A percentile compares a stretch with the other conserved stretches of the same genome.
phyloP scores from a whole-genome alignment of 805 yeast species.

The Kazachstania psychrophila region DNA sequence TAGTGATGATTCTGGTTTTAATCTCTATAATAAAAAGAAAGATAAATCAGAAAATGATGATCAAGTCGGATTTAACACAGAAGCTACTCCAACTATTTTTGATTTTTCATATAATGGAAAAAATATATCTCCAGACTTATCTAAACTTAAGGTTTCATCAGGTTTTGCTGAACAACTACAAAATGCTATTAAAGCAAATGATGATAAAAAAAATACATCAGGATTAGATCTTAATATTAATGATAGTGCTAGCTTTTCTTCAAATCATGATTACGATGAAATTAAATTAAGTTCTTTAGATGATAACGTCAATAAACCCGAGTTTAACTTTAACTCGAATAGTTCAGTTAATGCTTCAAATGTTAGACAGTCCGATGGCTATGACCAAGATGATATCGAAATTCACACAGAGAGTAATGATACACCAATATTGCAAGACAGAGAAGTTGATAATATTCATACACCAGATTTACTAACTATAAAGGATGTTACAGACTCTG shows the following conservation, averaged over 20 bases:
- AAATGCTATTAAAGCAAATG: constrained; percentile 11
- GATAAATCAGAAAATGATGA: constrained; percentile 19
- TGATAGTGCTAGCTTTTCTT: background rate
- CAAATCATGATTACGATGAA: background rate
- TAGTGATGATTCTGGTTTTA: background rate
- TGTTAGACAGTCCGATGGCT: background rate
- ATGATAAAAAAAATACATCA: background rate
- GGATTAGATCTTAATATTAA: background rate
- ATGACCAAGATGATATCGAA: background rate
- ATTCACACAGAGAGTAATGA: background rate
- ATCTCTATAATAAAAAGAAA: too few relatives aligned
- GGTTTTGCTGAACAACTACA: constrained; percentile 33
- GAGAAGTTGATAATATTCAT: background rate
- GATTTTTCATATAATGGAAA: constrained; percentile 21
- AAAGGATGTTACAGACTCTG: background rate
- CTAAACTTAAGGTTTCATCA: constrained; percentile 27
- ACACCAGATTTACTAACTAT: too few relatives aligned
- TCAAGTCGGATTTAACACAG: constrained; percentile 5
- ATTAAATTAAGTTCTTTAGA: background rate
- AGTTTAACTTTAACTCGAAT: background rate
- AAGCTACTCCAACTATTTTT: background rate
- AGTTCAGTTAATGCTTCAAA: too few relatives aligned
- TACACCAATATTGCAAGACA: background rate
- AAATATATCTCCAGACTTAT: constrained; percentile 27
- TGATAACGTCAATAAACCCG: background rate